phyloP scores from a whole-genome alignment of 2,329 filamentous ascomycete species.

The Arthrinium phaeospermum region DNA sequence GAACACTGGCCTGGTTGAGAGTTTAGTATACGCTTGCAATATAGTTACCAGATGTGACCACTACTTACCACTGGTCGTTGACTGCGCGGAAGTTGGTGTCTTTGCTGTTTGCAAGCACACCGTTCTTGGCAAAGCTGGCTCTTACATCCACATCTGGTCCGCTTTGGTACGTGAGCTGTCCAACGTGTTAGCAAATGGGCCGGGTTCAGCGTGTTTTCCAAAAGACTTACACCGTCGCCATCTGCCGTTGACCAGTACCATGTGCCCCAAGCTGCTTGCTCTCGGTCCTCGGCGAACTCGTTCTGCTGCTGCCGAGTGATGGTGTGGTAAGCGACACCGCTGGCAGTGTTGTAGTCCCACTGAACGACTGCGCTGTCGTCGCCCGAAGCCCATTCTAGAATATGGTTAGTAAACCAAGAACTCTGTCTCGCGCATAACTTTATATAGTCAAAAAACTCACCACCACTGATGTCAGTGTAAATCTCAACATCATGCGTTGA shows the following conservation, averaged over 20 bases:
- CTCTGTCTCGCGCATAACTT: not conserved
- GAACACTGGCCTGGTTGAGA: constrained; percentile 70
- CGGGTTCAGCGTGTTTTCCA: not conserved
- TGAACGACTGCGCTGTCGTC: constrained; percentile 60
- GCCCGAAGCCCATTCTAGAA: constrained; percentile 73
- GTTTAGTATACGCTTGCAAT: not conserved
- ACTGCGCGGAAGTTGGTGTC: constrained; percentile 72
- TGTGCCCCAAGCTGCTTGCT: constrained; percentile 82
- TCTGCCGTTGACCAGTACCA: constrained; percentile 72
- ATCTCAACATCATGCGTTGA: constrained; percentile 68
- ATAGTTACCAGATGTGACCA: constrained; percentile 13
- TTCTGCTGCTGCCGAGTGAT: constrained; percentile 66
- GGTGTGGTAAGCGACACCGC: constrained; percentile 67
- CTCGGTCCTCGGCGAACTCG: constrained; percentile 69
- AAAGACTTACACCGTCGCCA: constrained; percentile 48
- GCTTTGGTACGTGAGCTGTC: constrained; percentile 70
- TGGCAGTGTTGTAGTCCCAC: constrained; percentile 63
- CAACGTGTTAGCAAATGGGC: constrained; percentile 24
- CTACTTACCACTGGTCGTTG: constrained; percentile 59
- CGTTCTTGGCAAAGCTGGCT: constrained; percentile 66
- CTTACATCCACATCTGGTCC: constrained; percentile 72
- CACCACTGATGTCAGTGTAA: constrained; percentile 75
- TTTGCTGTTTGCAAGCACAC: constrained; percentile 66
- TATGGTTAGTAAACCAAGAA: not conserved
- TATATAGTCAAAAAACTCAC: constrained; percentile 45